Base-by-base conservation (phyloP, 192 early-diverging fungal species). In the Linnemannia zychae region DNA sequence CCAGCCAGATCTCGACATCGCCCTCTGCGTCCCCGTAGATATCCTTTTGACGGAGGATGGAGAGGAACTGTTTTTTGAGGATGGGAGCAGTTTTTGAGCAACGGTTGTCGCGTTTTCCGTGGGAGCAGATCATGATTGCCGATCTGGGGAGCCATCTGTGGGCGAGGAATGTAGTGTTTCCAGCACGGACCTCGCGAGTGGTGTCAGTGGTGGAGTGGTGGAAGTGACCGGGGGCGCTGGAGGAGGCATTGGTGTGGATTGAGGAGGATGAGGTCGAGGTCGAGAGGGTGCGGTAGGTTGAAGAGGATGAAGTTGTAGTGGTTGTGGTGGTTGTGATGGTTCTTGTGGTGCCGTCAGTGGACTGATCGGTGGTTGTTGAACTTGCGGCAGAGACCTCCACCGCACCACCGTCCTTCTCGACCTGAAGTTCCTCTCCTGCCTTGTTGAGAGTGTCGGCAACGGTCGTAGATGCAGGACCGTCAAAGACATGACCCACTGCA, bases 91-190 rank as follows among this genome's bases (percentile, higher is more conserved):
- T 90, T 2, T 91, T 77, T 38, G 91, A 90, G 78, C 92, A 93
- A 1, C 91, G 84, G 77, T 93, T 93, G 75, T 93, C 92, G 53
- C 92, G 87, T n/a, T 78, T 82, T 16, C 76, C 60, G 72, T 93
- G 92, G 17, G 92, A 93, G 75, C 92, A 93, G 36, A 93, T 91
- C 75, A 93, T 71, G 9, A 93, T 80, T 36, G 87, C 85, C 13
- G 87, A 86, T 49, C 77, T 81, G 75, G 89, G 89, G 0, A 81
- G 77, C 67, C 88, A 88, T 46, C 66, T 70, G 63, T 85, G 73
- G 7, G 88, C 90, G 0, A 73, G 33, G 33, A 81, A 89, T 7
- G 80, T 84, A 5, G 75, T 76, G n/a, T 77, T 74, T 7, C 67
- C 77, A 5, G 77, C 83, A 2, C n/a, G 71, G 15, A 85, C 73